Evolutionary conservation across 805 yeast genomes (phyloP).

Genomic region (Yarrowia deformans): DNA sequence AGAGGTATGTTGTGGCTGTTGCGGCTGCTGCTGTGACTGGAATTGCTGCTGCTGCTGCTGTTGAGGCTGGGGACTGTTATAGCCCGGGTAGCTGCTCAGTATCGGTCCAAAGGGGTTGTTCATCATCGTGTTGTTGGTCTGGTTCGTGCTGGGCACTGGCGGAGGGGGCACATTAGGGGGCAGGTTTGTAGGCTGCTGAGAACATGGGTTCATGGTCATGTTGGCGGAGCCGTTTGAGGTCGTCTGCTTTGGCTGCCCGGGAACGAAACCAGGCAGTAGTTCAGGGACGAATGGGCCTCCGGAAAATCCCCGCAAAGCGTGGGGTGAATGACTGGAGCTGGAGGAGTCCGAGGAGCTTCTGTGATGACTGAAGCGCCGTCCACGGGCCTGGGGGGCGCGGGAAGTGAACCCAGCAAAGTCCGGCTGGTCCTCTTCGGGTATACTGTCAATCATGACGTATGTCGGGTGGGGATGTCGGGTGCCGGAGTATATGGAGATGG

Average conservation of each 20-base stretch:
- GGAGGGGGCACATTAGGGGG: slow-evolving; percentile 16
- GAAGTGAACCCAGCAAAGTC: slow-evolving; percentile 34
- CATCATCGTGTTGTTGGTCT: background rate
- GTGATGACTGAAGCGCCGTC: slow-evolving; percentile 32
- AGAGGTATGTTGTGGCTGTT: slow-evolving; percentile 5
- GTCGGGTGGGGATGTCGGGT: background rate
- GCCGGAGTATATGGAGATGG: slow-evolving; percentile 22
- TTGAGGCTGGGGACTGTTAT: slow-evolving; percentile 5
- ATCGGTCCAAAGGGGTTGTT: slow-evolving; percentile 23
- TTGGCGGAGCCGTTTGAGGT: background rate
- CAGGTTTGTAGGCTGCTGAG: background rate
- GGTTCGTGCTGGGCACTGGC: background rate
- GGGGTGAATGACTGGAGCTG: slow-evolving; percentile 11
- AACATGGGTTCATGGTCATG: background rate
- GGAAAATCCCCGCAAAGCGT: slow-evolving; percentile 35
- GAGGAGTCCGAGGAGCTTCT: slow-evolving; percentile 34
- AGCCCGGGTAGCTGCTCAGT: slow-evolving; percentile 24
- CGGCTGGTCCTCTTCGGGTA: slow-evolving; percentile 38
- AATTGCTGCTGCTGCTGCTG: background rate
- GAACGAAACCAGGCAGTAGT: slow-evolving; percentile 9
- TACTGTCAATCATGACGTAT: slow-evolving; percentile 34
- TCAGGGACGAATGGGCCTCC: slow-evolving; percentile 27
- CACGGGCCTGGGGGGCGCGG: slow-evolving; percentile 20
- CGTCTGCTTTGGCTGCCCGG: background rate
- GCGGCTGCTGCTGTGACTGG: background rate